Base-by-base conservation (phyloP, 371 early-diverging fungal genomes). In the Nematocida minor region DNA sequence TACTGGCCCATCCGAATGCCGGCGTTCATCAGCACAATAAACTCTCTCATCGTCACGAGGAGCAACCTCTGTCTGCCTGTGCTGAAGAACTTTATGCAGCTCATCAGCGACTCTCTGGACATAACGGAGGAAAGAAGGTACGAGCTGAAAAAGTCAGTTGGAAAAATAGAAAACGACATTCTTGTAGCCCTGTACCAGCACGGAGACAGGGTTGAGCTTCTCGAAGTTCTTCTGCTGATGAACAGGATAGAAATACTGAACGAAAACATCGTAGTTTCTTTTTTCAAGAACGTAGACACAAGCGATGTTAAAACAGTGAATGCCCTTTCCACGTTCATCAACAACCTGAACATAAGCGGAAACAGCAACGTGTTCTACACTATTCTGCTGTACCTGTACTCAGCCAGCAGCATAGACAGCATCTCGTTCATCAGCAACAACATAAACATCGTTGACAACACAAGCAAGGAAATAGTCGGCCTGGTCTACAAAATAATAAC, bases 111-210 rank as follows among this genome's bases (percentile, higher is more conserved):
- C 63, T 81, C 77, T 31, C 66, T 67, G 40, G 82, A 83, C 31
- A 84, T 85, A 9, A 81, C 80, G 38, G 82, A 84, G 32, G 81
- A 85, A 69, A 70, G 85, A 66, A 69, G 82, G 40, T 55, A 55
- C 55, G 85, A 85, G 55, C 69, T 85, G 31, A 85, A 83, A 60
- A 81, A 71, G 55, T 60, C 66, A 31, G 49, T 83, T 27, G 49
- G 32, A 0, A 57, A 70, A 4, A 67, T 81, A 51, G 57, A 54
- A 36, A 62, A 69, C 41, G 79, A 70, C 18, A 62, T 83, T 22
- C 49, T 79, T 40, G 36, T 34, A 6, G 32, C 71, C 42, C 46
- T 81, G 22, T 38, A 31, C 20, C 9, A 66, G 42, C 14, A 49
- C 18, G 32, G 34, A 44, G 34, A 6, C 2, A 62, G 9, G 38